Base-by-base conservation (phyloP, 495 filamentous ascomycete species). In the Tirmania nivea region DNA sequence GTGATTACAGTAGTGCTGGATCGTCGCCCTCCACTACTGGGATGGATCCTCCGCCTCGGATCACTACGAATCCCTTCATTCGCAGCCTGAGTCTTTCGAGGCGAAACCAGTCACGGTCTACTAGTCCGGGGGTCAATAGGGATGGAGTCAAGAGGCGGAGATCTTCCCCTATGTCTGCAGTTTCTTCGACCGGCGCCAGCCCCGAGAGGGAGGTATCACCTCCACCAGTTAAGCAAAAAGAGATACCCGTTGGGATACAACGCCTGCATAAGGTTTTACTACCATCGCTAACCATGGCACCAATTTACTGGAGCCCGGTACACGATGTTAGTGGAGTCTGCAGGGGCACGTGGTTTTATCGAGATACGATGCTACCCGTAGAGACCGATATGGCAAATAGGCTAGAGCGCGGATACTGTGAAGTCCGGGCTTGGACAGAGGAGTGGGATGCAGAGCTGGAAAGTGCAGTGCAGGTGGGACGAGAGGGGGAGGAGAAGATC, bases 291-390 rank as follows among this genome's bases (percentile, higher is more conserved):
- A 67, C 84, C 68, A 95, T 97, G 87, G 82, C 88, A 64, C 90
- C 90, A 0, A 95, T 96, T 42, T 97, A 97, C 60, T 97, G 90
- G 90, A 86, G 79, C 35, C 89, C 90, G n/a, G 74, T 95, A 19
- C 84, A 93, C 57, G 90, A 97, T 62, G 75, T 94, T 14, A 80
- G 84, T 9, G 71, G 73, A 10, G 88, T 95, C 8, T 69, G 83
- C 61, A 76, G 90, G 42, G 87, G 84, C 1, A 96, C 90, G 0
- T 97, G 90, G 90, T 96, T 97, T 63, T 96, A 95, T 66, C 81
- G 79, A 62, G 86, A 94, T 61, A 86, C 84, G 3, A 92, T 95
- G 84, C 69, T 81, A 31, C 90, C 90, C 1, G 79, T 97, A 9
- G 84, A 94, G 59, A 75, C 83, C 4, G 72, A 78, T n/a, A 80